A percentile compares a stretch with the other conserved stretches of the same genome.
Conservation (phyloP, 2,329 filamentous ascomycete species). For the Polytolypa hystricis region DNA sequence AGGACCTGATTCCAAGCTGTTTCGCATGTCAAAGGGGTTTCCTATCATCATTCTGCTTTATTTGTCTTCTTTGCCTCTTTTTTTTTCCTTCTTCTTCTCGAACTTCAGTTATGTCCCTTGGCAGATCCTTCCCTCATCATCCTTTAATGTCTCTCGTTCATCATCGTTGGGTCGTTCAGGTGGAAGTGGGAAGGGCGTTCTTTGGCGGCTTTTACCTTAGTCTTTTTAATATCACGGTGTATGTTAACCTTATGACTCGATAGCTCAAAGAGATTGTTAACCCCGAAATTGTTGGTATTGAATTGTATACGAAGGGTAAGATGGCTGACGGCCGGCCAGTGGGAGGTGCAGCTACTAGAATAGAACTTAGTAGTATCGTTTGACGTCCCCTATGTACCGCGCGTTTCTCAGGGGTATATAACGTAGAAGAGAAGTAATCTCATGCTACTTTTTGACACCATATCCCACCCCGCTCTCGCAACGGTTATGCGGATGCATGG, state of each 20-base stretch:
- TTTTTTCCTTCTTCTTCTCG: slow-evolving; percentile 7
- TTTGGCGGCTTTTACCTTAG: not conserved
- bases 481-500: no score
- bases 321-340: no score
- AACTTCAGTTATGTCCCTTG: slow-evolving; percentile 4
- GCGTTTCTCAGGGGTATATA: no score
- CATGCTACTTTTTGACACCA: no score
- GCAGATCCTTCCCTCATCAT: not conserved
- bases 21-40: slow-evolving; percentile 10
- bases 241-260: slow-evolving; percentile 5
- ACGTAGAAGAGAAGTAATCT: no score
- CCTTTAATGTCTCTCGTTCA: no score
- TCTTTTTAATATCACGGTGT: slow-evolving; percentile 6
- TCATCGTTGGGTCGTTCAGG: not conserved
- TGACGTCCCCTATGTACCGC: no score
- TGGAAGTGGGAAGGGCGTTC: not conserved
- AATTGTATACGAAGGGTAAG: no score
- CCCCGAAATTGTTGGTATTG: no score
- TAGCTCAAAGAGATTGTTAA: not conserved
- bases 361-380: no score
- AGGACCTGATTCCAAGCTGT: slow-evolving; percentile 6
- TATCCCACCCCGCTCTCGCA: no score
- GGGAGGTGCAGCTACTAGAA: no score
- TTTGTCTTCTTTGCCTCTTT: slow-evolving; percentile 2
- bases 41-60: slow-evolving; percentile 5